Conservation (phyloP, 345 rosid species). For the Brassica nigra region DNA sequence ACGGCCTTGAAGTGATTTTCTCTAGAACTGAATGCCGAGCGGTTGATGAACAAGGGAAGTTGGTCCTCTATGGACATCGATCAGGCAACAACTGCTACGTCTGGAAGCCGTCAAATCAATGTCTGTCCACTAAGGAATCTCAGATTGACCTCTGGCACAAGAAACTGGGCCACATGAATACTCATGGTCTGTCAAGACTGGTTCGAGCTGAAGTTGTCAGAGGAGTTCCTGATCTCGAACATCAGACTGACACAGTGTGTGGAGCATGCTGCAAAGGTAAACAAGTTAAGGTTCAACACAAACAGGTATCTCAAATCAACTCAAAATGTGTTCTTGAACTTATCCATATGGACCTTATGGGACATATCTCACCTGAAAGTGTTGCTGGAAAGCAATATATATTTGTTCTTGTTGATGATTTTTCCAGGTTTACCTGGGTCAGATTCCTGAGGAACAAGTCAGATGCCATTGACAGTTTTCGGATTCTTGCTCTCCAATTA, state of each 20-base stretch:
- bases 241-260: neutral
- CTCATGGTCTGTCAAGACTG: neutral
- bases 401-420: neutral
- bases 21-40: neutral
- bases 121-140: neutral
- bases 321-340: neutral
- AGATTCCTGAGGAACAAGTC: neutral
- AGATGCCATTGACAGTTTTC: no score
- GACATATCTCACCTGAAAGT: neutral
- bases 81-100: neutral
- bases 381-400: neutral
- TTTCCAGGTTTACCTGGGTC: neutral
- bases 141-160: neutral
- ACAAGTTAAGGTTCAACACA: neutral
- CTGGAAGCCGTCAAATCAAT: neutral
- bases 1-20: no score
- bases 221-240: neutral
- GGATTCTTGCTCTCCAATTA: no score
- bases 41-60: neutral
- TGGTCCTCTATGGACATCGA: neutral
- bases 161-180: neutral
- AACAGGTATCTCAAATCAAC: neutral
- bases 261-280: neutral
- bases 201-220: neutral
- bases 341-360: neutral